phyloP scores from a whole-genome alignment of 768 basidiomycete genomes.

The Phallus indusiatus region DNA sequence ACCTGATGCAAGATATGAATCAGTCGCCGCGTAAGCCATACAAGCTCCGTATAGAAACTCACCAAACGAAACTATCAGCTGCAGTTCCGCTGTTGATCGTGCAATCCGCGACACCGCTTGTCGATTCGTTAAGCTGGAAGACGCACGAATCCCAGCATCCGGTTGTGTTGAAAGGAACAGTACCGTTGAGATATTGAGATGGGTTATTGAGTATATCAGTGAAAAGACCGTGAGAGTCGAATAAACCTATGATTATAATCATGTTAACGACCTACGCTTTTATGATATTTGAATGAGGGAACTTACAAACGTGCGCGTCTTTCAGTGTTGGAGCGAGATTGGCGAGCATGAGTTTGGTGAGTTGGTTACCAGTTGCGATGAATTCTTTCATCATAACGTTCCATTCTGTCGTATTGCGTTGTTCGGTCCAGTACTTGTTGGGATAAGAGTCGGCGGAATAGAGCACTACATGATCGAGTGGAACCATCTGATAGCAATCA shows the following conservation, averaged over 20 bases:
- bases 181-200: conserved; percentile 48
- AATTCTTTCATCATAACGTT: conserved; percentile 42
- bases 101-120: conserved; percentile 22
- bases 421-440: conserved; percentile 39
- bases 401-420: conserved; percentile 50
- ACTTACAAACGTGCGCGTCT: conserved; percentile 49
- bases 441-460: conserved; percentile 41
- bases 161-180: conserved; percentile 50
- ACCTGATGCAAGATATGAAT: conserved; percentile 19
- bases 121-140: conserved; percentile 26
- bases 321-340: conserved; percentile 37
- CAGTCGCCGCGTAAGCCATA: background rate
- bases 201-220: conserved; percentile 48
- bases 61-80: conserved; percentile 55
- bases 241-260: conserved; percentile 45
- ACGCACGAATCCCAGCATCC: conserved; percentile 42
- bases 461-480: conserved; percentile 35
- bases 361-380: conserved; percentile 38
- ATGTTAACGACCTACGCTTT: too few relatives aligned
- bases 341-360: conserved; percentile 42
- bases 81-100: conserved; percentile 33
- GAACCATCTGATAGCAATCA: conserved; percentile 37
- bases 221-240: conserved; percentile 54
- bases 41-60: conserved; percentile 12
- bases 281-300: too few relatives aligned